Evolutionary conservation across 2,329 filamentous ascomycete species (phyloP).

Genomic region (Metarhizium brunneum): DNA sequence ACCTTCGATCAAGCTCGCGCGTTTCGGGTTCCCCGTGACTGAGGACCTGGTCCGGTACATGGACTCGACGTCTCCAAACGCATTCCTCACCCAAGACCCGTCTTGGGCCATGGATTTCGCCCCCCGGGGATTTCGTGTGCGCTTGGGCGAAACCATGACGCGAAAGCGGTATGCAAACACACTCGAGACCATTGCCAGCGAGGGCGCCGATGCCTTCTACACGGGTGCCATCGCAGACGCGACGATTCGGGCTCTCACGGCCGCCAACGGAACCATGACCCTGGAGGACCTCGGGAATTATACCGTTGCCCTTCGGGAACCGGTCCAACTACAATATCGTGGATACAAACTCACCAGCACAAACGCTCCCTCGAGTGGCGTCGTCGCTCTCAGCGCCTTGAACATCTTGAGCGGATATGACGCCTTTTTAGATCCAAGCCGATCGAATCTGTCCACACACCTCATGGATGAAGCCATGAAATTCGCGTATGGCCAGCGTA

Average conservation of each 20-base stretch:
- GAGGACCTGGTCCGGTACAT: slow-evolving; percentile 66
- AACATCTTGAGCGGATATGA: slow-evolving; percentile 68
- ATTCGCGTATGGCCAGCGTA: slow-evolving; percentile 70
- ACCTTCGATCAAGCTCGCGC: slow-evolving; percentile 63
- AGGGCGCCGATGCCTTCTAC: slow-evolving; percentile 63
- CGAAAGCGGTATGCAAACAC: slow-evolving; percentile 66
- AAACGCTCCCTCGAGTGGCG: slow-evolving; percentile 65
- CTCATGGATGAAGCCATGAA: slow-evolving; percentile 74
- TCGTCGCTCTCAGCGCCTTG: slow-evolving; percentile 61
- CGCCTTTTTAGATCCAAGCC: slow-evolving; percentile 46
- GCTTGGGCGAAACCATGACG: slow-evolving; percentile 64
- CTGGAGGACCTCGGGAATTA: slow-evolving; percentile 65
- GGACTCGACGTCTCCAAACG: slow-evolving; percentile 30
- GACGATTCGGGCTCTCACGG: slow-evolving; percentile 57
- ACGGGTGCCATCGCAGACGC: slow-evolving; percentile 57
- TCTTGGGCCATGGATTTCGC: slow-evolving; percentile 81
- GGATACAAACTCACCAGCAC: slow-evolving; percentile 60
- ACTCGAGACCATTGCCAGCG: slow-evolving; percentile 56
- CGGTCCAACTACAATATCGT: slow-evolving; percentile 53
- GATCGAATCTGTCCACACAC: slow-evolving; percentile 58
- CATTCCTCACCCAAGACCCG: slow-evolving; percentile 62
- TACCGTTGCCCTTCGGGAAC: slow-evolving; percentile 52
- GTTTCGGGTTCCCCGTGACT: slow-evolving; percentile 62
- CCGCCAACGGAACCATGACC: slow-evolving; percentile 67
- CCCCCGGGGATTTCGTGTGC: slow-evolving; percentile 57